Evolutionary conservation across 2,329 filamentous ascomycete genomes (phyloP), one percentile per base, ranked within the genome.

Genomic region (Sporothrix variecibatus): DNA sequence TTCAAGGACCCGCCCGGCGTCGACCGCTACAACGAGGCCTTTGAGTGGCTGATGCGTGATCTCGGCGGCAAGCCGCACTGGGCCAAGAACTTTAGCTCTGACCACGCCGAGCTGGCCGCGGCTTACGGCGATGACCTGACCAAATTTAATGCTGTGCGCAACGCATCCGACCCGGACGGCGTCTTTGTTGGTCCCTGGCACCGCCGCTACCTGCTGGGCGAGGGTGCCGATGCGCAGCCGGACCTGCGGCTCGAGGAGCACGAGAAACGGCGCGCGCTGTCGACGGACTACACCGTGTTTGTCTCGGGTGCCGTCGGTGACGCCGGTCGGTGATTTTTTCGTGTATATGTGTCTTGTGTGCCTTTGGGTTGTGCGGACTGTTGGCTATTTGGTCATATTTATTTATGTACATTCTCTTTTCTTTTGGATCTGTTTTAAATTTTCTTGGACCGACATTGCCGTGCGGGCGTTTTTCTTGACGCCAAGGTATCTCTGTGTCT

Each of bases 101-200:
- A 85, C 51, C 84, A 86, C 46, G 78, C 82, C 1, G 88, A 92
- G 53, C 84, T 94, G 56, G 84, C 85, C 34, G 80, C 80, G 0
- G 88, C 91, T 81, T 94, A 94, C 80, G 90, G 90, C 26, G 81
- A 85, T 7, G 84, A 90, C 75, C 85, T 94, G 78, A 80, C 83
- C 28, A 84, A 87, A 71, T 95, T 90, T 87, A 83, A 89, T 70
- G 83, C 84, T 60, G 87, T 94, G 17, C 86, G 93, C 75, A 85
- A 89, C 73, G 85, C 90, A 76, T 87, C 89, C 53, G 93, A 95
- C 79, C 90, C 91, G 0, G 89, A 94, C 75, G 92, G 92, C 72
- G 90, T 95, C 87, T 95, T 95, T 82, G 86, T 95, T 17, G 95
- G 95, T 1, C 91, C 94, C 68, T 99, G 95, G 95, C 94, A 98